Evolutionary conservation across 2,329 filamentous ascomycete species (phyloP), one percentile per base, ranked within the genome.

Genomic region (Pseudogymnoascus sp.): DNA sequence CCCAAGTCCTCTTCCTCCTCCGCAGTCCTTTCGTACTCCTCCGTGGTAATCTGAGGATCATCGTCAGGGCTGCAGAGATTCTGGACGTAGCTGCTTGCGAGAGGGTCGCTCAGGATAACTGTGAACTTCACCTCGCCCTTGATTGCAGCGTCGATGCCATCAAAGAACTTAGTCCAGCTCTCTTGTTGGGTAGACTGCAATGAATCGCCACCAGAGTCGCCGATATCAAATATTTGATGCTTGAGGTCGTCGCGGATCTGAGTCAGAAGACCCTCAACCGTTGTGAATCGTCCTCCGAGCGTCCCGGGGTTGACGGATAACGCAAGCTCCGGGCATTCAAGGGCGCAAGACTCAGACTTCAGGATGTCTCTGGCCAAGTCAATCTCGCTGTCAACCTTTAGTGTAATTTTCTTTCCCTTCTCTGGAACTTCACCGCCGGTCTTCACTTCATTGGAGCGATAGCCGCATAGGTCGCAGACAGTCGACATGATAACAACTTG

Each of bases 401-500:
- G 82, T 0, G 84, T 92, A 70, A 97, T 96, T 69, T 87, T 89
- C 76, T 89, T 89, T 66, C 95, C 95, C 74, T 90, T 86, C 63
- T 89, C 88, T 7, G 95, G 95, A 21, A 99, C 88, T 72, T 89
- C 93, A 63, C 95, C 95, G 68, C 95, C 95, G 0, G 95, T 98
- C 83, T 98, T 98, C 74, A 99, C 92, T 75, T 99, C 95, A 77
- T 96, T 98, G 70, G 90, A 95, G 67, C 92, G 89, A 80, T 98
- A 96, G 65, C 93, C 93, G 75, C 95, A 99, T 75, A 89, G 83
- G 28, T 93, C 88, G 78, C 95, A 99, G 28, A 92, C 88, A 1
- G 93, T 98, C 70, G 88, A 93, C 90, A 96, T 98, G 71, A 99
- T 83, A 43, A 97, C 88, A 2, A 99, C 95, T 74, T 98, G 91